Conservation (phyloP, 495 filamentous ascomycete genomes). For the Aspergillus bridgeri region DNA sequence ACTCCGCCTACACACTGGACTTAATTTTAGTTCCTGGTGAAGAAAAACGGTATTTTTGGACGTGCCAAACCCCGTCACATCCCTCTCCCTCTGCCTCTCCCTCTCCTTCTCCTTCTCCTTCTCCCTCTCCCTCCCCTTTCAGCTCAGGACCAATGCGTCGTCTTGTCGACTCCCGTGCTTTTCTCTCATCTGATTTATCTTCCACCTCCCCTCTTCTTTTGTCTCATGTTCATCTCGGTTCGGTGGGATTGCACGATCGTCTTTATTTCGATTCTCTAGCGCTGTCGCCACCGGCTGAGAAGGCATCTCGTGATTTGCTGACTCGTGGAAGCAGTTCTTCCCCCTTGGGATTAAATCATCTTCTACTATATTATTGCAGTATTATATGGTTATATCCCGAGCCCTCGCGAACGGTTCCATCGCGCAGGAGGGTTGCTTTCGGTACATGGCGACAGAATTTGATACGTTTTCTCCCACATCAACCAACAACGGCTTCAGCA, state of each 20-base stretch:
- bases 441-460: background rate
- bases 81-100: background rate
- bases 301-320: background rate
- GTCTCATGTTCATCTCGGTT: background rate
- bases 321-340: background rate
- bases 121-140: background rate
- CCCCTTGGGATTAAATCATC: background rate
- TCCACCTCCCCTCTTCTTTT: background rate
- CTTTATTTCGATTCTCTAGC: background rate
- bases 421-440: background rate
- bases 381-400: background rate
- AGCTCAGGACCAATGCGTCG: no score
- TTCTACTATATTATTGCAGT: background rate
- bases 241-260: background rate
- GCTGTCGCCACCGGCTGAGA: background rate
- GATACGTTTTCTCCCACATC: background rate
- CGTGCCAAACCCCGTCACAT: background rate
- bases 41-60: constrained; percentile 6
- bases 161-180: background rate
- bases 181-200: background rate
- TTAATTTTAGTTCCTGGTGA: background rate
- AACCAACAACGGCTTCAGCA: background rate
- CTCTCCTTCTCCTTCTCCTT: background rate
- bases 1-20: background rate
- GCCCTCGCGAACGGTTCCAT: background rate